Evolutionary conservation across 441 rosid genomes (phyloP), one percentile per base, ranked within the genome.

Genomic region (Eruca vesicaria): DNA sequence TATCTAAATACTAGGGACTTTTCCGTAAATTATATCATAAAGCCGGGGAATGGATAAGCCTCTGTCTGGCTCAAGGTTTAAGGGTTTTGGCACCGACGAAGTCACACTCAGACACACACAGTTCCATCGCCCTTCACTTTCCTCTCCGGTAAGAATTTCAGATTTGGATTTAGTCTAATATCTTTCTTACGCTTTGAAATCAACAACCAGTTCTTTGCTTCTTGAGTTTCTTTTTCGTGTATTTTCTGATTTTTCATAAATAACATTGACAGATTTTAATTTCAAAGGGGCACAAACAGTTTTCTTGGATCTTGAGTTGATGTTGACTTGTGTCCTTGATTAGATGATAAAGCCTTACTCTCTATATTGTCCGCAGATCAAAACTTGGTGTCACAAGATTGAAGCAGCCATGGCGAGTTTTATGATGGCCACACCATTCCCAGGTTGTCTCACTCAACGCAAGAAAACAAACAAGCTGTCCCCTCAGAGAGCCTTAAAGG

Each of bases 401-500:
- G 16, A 77, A 72, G 61, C 45, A 67, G 77, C 67, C 9, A 83
- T 86, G 88, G 86, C 88, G 59, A 81, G 85, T 83, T 6, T 81
- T 81, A 50, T 84, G 29, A 63, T 83, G 68, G 6, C 80, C 12
- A 82, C 93, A 66, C 58, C 81, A 33, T 78, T 80, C 33, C 66
- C 86, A 60, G 75, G 79, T 48, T 73, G 74, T 63, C n/a, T 79
- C 41, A 81, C 75, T 69, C 75, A 80, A 52, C 77, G 73, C 82
- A 77, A 61, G 72, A 60, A 73, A 67, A 29, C 31, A 0, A 20
- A 52, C 35, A 32, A 36, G 66, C 36, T 76, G 12, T 56, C 63
- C 33, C 18, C 26, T 29, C 71, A 14, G 20, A 16, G 57, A 77
- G 77, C 73, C 65, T 68, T 68, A 71, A 74, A 36, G 15, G 77